Conservation (phyloP, 163 green algal genomes). For the Coccomyxa subellipsoidea region DNA sequence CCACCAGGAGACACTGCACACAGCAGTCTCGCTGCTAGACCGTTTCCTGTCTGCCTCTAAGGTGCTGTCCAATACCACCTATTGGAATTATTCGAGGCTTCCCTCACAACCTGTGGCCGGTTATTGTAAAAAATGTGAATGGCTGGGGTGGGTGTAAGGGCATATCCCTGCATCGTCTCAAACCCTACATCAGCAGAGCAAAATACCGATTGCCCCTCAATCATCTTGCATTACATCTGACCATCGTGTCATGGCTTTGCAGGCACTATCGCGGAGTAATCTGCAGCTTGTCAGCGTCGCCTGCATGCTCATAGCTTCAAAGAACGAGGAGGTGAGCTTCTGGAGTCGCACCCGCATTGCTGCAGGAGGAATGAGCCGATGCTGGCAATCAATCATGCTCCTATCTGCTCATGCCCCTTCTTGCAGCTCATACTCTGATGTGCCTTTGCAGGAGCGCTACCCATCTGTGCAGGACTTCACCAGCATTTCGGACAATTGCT, state of each 20-base stretch:
- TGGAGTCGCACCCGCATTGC: neutral
- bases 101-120: too few relatives aligned
- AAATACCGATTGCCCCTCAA: too few relatives aligned
- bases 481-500: constrained; percentile 63
- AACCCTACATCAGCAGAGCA: too few relatives aligned
- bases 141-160: too few relatives aligned
- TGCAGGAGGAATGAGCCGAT: neutral
- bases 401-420: too few relatives aligned
- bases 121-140: too few relatives aligned
- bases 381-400: too few relatives aligned
- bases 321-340: constrained; percentile 73
- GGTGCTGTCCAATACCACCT: constrained; percentile 22
- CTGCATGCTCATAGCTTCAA: constrained; percentile 68
- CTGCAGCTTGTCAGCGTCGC: constrained; percentile 71
- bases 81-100: too few relatives aligned
- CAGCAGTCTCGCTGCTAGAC: constrained; percentile 42
- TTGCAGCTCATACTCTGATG: neutral
- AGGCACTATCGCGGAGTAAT: constrained; percentile 43
- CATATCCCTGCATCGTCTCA: too few relatives aligned
- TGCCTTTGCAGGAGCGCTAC: constrained; percentile 49
- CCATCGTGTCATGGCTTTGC: neutral
- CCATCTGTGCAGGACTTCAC: constrained; percentile 60
- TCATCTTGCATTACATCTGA: neutral
- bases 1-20: constrained; percentile 54
- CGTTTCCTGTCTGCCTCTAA: constrained; percentile 50